Percentiles rank a stretch among this genome's conserved stretches.
Evolutionary conservation across 805 yeast species (phyloP).

Genomic region (Ogataea dorogensis): DNA sequence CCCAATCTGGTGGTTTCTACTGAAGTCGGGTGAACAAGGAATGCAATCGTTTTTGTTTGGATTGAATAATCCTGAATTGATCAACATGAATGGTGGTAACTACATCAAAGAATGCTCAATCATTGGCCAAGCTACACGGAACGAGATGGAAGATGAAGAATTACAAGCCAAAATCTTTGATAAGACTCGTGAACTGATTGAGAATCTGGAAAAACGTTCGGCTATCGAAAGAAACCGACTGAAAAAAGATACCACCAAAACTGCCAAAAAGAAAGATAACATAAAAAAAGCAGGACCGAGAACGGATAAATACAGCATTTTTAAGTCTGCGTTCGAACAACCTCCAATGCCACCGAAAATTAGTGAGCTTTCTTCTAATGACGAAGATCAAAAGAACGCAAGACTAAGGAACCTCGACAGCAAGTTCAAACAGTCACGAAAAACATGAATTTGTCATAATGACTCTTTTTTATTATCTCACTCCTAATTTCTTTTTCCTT

Average conservation of each 20-base stretch:
- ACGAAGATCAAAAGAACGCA: slow-evolving; percentile 15
- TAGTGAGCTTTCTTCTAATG: slow-evolving; percentile 4
- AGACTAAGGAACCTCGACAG: slow-evolving; percentile 26
- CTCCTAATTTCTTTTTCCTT: slow-evolving; percentile 3
- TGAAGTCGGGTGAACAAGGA: slow-evolving; percentile 76
- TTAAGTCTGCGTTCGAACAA: slow-evolving; percentile 26
- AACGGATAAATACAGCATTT: slow-evolving; percentile 21
- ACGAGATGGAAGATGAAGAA: slow-evolving; percentile 59
- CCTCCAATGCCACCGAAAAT: slow-evolving; percentile 6
- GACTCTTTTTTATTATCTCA: background rate
- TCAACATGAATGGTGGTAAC: slow-evolving; percentile 60
- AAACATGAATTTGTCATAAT: slow-evolving; percentile 4
- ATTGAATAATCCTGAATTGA: slow-evolving; percentile 67
- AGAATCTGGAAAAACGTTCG: slow-evolving; percentile 61
- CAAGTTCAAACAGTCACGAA: slow-evolving; percentile 18
- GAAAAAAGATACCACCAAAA: slow-evolving; percentile 9
- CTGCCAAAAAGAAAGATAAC: background rate
- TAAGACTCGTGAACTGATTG: slow-evolving; percentile 57
- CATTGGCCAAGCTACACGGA: slow-evolving; percentile 49
- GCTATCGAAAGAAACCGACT: slow-evolving; percentile 61
- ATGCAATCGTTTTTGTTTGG: slow-evolving; percentile 75
- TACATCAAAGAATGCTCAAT: slow-evolving; percentile 71
- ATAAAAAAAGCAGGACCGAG: slow-evolving; percentile 2
- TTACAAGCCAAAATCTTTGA: slow-evolving; percentile 62
- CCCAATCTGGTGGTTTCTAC: slow-evolving; percentile 80